Evolutionary conservation across 176 grass and related monocot species (phyloP), one percentile per base, ranked within the genome.

Genomic region (Bromus sterilis): DNA sequence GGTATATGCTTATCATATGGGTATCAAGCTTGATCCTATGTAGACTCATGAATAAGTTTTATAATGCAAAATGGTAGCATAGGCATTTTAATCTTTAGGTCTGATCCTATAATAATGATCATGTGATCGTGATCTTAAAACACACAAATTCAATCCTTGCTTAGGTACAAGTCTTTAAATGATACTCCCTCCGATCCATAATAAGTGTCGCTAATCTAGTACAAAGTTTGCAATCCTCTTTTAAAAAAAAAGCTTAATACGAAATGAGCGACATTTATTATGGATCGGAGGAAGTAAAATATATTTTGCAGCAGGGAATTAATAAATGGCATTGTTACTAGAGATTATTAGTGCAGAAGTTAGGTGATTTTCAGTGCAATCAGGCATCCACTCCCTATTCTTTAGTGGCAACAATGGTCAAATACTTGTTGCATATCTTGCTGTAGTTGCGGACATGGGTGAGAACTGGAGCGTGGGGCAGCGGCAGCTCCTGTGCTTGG

Each of bases 401-500:
- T 80, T 18, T 0, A 21, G 13, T 60, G 15, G 43, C 11, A n/a
- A 26, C 13, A 76, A 34, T 18, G n/a, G 28, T 12, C 30, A 49
- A 30, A 12, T 5, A 57, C 16, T 46, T 9, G 12, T 58, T 28
- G 37, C 46, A 34, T 60, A 36, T 66, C 51, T 44, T 7, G 60
- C 18, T 81, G 37, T 64, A 97, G 94, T 97, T 81, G 91, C 83
- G 2, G 91, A 97, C 67, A 94, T 88, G 76, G 94, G 94, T 51
- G 94, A 92, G 83, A 97, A 97, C 85, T 97, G 91, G 94, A 97
- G 94, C 12, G 87, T 97, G 9, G 94, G 94, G 9, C 89, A 97
- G 83, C 87, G 88, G 58, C 94, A 97, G 78, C 94, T 97, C 34
- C 86, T 97, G 13, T 97, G 94, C 53, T 74, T 97, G 1, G 89